phyloP scores from a whole-genome alignment of 2,329 filamentous ascomycete species.

The Colletotrichum sojae region DNA sequence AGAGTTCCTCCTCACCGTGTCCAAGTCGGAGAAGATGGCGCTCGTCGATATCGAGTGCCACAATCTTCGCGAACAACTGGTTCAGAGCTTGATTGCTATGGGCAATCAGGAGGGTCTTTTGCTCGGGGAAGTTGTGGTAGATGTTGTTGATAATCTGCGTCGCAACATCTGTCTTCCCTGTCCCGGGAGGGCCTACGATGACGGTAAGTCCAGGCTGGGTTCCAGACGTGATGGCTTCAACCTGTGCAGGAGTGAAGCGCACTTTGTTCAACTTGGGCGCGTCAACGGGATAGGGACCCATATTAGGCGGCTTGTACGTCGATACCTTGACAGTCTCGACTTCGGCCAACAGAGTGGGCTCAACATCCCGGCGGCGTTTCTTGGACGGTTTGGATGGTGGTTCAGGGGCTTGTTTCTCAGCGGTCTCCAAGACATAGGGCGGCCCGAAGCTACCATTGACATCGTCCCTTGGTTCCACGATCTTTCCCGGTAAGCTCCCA shows the following conservation, averaged over 20 bases:
- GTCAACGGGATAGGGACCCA: slow-evolving; percentile 90
- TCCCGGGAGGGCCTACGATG: slow-evolving; percentile 94
- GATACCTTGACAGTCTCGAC: slow-evolving; percentile 83
- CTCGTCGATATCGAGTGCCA: slow-evolving; percentile 95
- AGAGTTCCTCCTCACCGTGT: slow-evolving; percentile 94
- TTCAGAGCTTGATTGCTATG: slow-evolving; percentile 99
- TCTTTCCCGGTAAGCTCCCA: slow-evolving; percentile 90
- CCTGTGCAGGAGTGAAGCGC: slow-evolving; percentile 91
- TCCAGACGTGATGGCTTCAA: slow-evolving; percentile 93
- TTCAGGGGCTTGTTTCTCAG: slow-evolving; percentile 67
- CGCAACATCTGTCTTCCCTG: slow-evolving; percentile 98
- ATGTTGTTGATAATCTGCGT: slow-evolving; percentile 99
- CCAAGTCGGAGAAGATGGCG: slow-evolving; percentile 92
- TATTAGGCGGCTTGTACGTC: slow-evolving; percentile 90
- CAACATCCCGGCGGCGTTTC: slow-evolving; percentile 87
- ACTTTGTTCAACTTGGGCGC: slow-evolving; percentile 85
- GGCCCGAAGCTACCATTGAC: slow-evolving; percentile 83
- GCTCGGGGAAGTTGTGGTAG: slow-evolving; percentile 96
- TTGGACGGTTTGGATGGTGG: slow-evolving; percentile 76
- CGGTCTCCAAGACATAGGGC: slow-evolving; percentile 86
- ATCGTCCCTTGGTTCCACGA: slow-evolving; percentile 82
- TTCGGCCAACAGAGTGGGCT: slow-evolving; percentile 73
- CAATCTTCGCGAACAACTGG: slow-evolving; percentile 97
- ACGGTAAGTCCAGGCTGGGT: slow-evolving; percentile 95
- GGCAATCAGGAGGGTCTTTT: slow-evolving; percentile 92